Evolutionary conservation across 495 filamentous ascomycete species (phyloP), one percentile per base, ranked within the genome.

Genomic region (Lasiosphaeris hirsuta): DNA sequence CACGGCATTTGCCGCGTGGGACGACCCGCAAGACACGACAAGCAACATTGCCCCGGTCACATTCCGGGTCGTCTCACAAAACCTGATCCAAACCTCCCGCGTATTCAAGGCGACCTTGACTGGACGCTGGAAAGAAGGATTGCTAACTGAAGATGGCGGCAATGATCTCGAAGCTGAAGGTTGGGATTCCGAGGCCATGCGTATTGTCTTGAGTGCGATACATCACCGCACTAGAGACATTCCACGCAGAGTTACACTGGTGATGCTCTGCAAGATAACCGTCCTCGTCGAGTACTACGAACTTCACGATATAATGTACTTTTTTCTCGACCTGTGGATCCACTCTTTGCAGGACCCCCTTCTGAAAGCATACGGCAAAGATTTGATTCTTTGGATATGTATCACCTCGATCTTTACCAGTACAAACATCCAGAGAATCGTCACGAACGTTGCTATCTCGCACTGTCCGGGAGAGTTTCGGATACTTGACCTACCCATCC

Each of bases 221-320:
- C 45, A 49, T n/a, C 1, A 35, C 18, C 45, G 45, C 30, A 49
- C 45, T 6, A 30, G 7, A 30, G 23, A 9, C 8, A 49, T 49
- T 35, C 30, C 45, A 49, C 18, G 30, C 18, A 49, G 3, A 7
- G 10, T 81, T 8, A 59, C 43, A 11, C 59, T 81, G 0, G 71
- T 78, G 11, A 67, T 70, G 55, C 68, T 83, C 11, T 72, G 73
- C 13, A 73, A 79, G 52, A 59, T 83, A 40, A 67, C 75, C 11
- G 70, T 75, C 8, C 51, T 83, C 11, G 72, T 77, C 6, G 77
- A 82, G 56, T 78, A 78, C 51, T 79, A 81, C 53, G 45, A 70
- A 17, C 78, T 74, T 50, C 63, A 67, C 10, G 72, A 77, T 10
- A 65, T 58, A 1, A 43, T 78, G 0, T 38, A 61, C 35, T 13